Conservation (phyloP, 2,329 filamentous ascomycete species). For the Huntiella abstrusa region DNA sequence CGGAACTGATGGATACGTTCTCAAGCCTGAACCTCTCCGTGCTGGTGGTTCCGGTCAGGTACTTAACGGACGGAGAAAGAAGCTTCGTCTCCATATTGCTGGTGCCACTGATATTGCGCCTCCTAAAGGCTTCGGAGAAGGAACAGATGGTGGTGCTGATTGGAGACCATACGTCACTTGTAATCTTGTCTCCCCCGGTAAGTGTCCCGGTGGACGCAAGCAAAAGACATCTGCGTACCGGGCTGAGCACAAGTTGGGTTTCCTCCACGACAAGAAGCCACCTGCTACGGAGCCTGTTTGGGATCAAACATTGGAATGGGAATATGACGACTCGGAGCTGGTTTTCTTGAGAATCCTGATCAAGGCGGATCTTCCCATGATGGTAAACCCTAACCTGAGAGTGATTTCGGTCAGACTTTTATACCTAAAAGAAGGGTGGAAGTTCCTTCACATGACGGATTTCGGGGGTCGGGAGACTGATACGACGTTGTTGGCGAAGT, state of each 20-base stretch:
- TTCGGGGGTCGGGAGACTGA: slow-evolving; percentile 44
- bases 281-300: slow-evolving; percentile 42
- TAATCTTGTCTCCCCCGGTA: slow-evolving; percentile 39
- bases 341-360: slow-evolving; percentile 45
- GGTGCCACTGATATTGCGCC: slow-evolving; percentile 42
- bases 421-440: slow-evolving; percentile 40
- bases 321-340: slow-evolving; percentile 47
- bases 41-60: slow-evolving; percentile 32
- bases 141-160: slow-evolving; percentile 16
- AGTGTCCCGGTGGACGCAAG: slow-evolving; percentile 32
- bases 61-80: slow-evolving; percentile 26
- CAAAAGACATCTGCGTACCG: slow-evolving; percentile 42
- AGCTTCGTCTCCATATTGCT: slow-evolving; percentile 37
- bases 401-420: slow-evolving; percentile 40
- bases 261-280: slow-evolving; percentile 40
- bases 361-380: slow-evolving; percentile 47
- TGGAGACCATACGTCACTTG: slow-evolving; percentile 43
- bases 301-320: slow-evolving; percentile 49
- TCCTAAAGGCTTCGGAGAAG: slow-evolving; percentile 7
- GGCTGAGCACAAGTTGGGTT: slow-evolving; percentile 33
- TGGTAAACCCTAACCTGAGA: slow-evolving; percentile 41
- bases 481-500: slow-evolving; percentile 41
- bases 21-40: slow-evolving; percentile 43
- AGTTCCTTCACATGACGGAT: slow-evolving; percentile 45
- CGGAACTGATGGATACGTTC: slow-evolving; percentile 44